Base-by-base conservation (phyloP, 331 rosid species). In the Stylosanthes scabra region DNA sequence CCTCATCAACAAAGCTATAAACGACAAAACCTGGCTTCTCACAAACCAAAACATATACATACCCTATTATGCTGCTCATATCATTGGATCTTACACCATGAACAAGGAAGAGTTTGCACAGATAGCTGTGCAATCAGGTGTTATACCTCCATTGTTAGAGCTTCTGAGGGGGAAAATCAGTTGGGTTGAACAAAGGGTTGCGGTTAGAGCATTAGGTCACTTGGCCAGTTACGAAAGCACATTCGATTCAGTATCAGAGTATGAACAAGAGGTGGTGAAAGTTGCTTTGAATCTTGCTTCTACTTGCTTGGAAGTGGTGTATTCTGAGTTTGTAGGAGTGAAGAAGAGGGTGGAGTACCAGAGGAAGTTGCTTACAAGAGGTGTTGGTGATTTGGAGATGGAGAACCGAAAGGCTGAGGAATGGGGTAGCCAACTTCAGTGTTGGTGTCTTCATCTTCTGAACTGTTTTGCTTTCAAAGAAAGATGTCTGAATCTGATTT, bases 1-100 rank as follows among this genome's bases (percentile, higher is more conserved):
- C 4, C 81, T 93, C 20, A 87, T 93, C 81, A 15, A 59, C 63
- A 85, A 75, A 79, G 91, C 80, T 41, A 50, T 83, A 40, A 69
- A 74, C 3, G 81, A 87, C 74, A 78, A 15, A 7, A 51, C 45
- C 46, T 91, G 98, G 98, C 92, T 91, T 65, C 82, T 55, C 0
- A 77, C 72, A n/a, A 78, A 81, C 50, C 96, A 93, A 78, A 93
- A 93, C 76, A 88, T 89, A 7, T 93, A 88, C 70, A 81, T 85
- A 59, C 98, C 98, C 47, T 93, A 93, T 37, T 93, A 93, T 50
- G 96, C 98, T 15, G 96, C 95, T 31, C 97, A 93, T 56, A 84
- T 91, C 9, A 91, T 93, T 66, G 98, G 98, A 20, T 93, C 98
- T 47, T 91, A 89, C 70, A 93, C 98, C 10, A 88, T 91, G 87